A percentile compares a stretch with the other conserved stretches of the same genome.
phyloP scores from a whole-genome alignment of 2,329 filamentous ascomycete species.

The Claviceps sorghi region DNA sequence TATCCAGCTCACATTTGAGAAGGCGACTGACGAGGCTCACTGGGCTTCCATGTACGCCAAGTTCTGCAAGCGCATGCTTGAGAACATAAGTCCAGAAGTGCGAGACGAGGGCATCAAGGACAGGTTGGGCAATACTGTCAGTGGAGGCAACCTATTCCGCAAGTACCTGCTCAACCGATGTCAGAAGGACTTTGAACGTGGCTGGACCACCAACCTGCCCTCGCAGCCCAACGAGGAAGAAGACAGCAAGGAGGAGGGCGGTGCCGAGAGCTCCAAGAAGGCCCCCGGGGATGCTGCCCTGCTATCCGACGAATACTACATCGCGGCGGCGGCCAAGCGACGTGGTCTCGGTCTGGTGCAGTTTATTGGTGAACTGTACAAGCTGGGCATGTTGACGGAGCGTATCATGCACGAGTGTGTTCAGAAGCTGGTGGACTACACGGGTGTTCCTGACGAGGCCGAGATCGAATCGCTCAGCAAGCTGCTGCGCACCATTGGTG shows the following conservation, averaged over 20 bases:
- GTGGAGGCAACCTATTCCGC: conserved; percentile 86
- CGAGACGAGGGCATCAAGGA: conserved; percentile 91
- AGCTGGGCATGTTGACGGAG: conserved; percentile 94
- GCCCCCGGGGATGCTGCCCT: conserved; percentile 59
- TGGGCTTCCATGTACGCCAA: conserved; percentile 99
- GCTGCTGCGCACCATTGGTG: conserved; percentile 80
- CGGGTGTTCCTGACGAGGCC: conserved; percentile 82
- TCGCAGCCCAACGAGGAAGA: conserved; percentile 50
- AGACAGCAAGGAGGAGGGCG: conserved; percentile 53
- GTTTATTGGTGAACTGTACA: conserved; percentile 98
- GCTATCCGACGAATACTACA: conserved; percentile 93
- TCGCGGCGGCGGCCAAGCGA: conserved; percentile 85
- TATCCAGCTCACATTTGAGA: conserved; percentile 97
- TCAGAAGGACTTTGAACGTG: conserved; percentile 96
- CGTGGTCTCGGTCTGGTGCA: conserved; percentile 94
- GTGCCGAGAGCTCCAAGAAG: conserved; percentile 26
- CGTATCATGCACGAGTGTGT: conserved; percentile 99
- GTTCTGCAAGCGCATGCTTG: conserved; percentile 95
- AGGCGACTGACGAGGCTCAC: conserved; percentile 94
- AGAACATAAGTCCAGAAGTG: conserved; percentile 87
- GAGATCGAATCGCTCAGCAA: conserved; percentile 94
- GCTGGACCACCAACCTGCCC: conserved; percentile 83
- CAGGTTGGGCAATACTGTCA: conserved; percentile 75
- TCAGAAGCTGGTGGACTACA: conserved; percentile 89
- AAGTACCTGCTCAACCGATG: conserved; percentile 98